Percentiles rank a stretch among this genome's conserved stretches.
Evolutionary conservation across 306 rosid genomes (phyloP).

Genomic region (Quercus cerris): DNA sequence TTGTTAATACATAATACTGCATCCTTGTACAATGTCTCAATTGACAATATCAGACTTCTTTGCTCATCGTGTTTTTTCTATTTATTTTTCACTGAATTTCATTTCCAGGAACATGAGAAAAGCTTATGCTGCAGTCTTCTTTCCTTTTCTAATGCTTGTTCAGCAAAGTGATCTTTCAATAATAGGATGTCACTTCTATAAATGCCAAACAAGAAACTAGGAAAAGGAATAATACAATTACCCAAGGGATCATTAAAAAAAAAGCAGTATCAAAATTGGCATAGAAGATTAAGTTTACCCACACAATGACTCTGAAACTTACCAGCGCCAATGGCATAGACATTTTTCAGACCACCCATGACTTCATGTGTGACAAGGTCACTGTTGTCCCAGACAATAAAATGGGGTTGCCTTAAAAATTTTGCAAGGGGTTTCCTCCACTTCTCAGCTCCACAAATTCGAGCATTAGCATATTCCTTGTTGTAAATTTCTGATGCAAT

Average conservation of each 20-base stretch:
- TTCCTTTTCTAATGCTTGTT: too few species aligned
- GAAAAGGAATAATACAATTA: background rate
- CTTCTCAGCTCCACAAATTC: conserved; percentile 93
- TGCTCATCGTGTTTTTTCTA: too few species aligned
- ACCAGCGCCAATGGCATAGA: conserved; percentile 97
- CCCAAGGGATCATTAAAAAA: background rate
- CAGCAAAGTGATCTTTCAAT: too few species aligned
- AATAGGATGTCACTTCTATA: background rate
- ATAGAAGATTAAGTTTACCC: background rate
- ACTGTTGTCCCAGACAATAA: conserved; percentile 92
- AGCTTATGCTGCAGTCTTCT: too few species aligned
- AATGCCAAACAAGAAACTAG: background rate
- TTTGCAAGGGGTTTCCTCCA: conserved; percentile 90
- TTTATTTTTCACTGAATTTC: too few species aligned
- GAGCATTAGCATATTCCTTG: conserved; percentile 95
- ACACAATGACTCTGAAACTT: conserved; percentile 20
- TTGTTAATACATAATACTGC: too few species aligned
- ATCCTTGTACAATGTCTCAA: too few species aligned
- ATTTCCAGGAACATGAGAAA: too few species aligned
- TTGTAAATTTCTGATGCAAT: conserved; percentile 91
- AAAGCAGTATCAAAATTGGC: background rate
- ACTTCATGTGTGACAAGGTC: conserved; percentile 94
- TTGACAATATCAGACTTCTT: too few species aligned
- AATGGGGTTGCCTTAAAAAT: conserved; percentile 83
- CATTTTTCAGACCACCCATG: conserved; percentile 98